phyloP scores from a whole-genome alignment of 768 basidiomycete species.

The Tulasnella sp. region DNA sequence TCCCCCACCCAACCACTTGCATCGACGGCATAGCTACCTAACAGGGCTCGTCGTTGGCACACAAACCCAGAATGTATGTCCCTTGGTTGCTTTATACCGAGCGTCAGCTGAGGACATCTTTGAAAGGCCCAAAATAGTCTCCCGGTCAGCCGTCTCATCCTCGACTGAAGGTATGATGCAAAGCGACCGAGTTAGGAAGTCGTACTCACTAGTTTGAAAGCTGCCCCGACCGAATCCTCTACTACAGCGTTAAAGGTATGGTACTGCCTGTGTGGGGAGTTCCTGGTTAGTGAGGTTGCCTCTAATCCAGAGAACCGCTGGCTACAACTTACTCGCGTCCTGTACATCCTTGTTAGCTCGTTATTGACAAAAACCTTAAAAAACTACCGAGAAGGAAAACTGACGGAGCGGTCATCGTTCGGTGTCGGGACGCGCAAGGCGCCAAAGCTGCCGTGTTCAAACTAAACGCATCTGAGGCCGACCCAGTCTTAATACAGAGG shows the following conservation, averaged over 20 bases:
- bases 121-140: slow-evolving; percentile 18
- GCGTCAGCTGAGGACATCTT: neutral
- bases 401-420: slow-evolving; percentile 17
- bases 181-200: neutral
- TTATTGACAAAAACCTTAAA: slow-evolving; percentile 17
- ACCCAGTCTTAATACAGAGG: slow-evolving; percentile 16
- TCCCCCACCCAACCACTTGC: too few relatives aligned
- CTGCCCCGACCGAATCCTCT: slow-evolving; percentile 16
- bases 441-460: slow-evolving; percentile 16
- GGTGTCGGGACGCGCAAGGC: slow-evolving; percentile 2
- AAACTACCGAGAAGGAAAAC: slow-evolving; percentile 18
- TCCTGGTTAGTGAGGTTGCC: slow-evolving; percentile 5
- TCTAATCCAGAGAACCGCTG: neutral
- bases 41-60: too few relatives aligned
- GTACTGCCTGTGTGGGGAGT: slow-evolving; percentile 19
- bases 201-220: neutral
- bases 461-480: slow-evolving; percentile 11
- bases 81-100: neutral
- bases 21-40: too few relatives aligned
- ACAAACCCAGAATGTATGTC: neutral
- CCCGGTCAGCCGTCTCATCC: slow-evolving; percentile 17
- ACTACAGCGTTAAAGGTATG: slow-evolving; percentile 17
- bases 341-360: slow-evolving; percentile 10
- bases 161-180: slow-evolving; percentile 15
- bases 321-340: neutral